Evolutionary conservation across 139 green algal genomes (phyloP).

Genomic region (Chlamydomonas urium): DNA sequence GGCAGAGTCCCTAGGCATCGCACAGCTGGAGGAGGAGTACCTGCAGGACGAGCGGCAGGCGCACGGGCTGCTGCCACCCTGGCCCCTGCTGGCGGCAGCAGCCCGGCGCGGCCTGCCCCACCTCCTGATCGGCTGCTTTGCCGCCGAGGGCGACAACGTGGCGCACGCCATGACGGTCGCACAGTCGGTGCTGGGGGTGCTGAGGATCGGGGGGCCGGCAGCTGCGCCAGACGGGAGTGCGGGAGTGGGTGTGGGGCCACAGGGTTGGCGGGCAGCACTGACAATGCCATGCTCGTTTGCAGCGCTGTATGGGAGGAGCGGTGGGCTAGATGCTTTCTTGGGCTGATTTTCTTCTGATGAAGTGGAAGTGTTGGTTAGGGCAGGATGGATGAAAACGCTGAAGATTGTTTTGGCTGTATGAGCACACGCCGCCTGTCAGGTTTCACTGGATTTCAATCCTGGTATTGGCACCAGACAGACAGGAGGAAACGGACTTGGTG

Average conservation of each 20-base stretch:
- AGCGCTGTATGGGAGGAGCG: neutral
- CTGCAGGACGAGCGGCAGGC: slow-evolving; percentile 25
- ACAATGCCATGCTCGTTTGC: slow-evolving; percentile 8
- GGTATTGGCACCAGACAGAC: too few species aligned
- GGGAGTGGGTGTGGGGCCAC: neutral
- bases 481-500: too few species aligned
- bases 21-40: slow-evolving; percentile 30
- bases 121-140: slow-evolving; percentile 43
- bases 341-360: too few species aligned
- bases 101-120: neutral
- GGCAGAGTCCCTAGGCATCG: slow-evolving; percentile 13
- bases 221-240: neutral
- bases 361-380: too few species aligned
- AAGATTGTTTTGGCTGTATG: too few species aligned
- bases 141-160: slow-evolving; percentile 59
- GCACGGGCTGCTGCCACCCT: slow-evolving; percentile 49
- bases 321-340: slow-evolving; percentile 1
- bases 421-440: too few species aligned
- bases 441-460: too few species aligned
- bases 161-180: slow-evolving; percentile 42
- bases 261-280: neutral
- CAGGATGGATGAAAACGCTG: too few species aligned
- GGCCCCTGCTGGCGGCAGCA: slow-evolving; percentile 44
- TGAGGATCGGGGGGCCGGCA: slow-evolving; percentile 11
- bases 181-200: slow-evolving; percentile 1